Conservation (phyloP, 73 alveolate species). For the Uronychia setigera region DNA sequence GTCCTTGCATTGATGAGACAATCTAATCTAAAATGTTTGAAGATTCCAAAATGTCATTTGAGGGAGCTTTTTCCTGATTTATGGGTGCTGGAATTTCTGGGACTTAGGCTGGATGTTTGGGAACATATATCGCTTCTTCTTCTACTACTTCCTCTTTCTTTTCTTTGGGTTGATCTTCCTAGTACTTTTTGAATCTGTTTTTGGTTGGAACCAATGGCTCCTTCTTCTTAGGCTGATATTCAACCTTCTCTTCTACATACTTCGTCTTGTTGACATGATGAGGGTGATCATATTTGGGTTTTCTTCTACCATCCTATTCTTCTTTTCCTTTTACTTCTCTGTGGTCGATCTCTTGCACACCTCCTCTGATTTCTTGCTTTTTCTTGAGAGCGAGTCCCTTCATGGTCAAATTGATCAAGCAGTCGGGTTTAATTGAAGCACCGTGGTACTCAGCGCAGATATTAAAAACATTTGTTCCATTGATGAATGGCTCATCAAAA, state of each 20-base stretch:
- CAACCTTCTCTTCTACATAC: not conserved
- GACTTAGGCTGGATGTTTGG: not conserved
- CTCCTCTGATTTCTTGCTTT: not conserved
- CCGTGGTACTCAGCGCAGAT: slow-evolving; percentile 32
- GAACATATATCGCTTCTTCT: not conserved
- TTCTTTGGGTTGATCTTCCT: not conserved
- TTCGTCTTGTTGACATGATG: not conserved
- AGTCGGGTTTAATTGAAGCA: slow-evolving; percentile 34
- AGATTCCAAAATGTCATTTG: not conserved
- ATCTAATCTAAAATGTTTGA: not conserved
- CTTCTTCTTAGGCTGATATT: not conserved
- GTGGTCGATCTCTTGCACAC: not conserved
- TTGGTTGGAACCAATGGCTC: not conserved
- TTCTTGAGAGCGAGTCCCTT: not conserved
- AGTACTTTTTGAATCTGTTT: not conserved
- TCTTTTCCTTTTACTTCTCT: not conserved
- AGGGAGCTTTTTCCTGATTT: not conserved
- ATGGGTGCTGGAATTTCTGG: not conserved
- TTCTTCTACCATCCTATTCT: too few relatives aligned
- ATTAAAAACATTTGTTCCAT: slow-evolving; percentile 22
- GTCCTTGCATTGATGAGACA: not conserved
- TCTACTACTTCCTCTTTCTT: not conserved
- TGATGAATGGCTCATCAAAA: slow-evolving; percentile 50
- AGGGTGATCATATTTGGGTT: not conserved
- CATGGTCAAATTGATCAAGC: slow-evolving; percentile 40